Base-by-base conservation (phyloP, 495 filamentous ascomycete genomes). In the Penicillium silybi region DNA sequence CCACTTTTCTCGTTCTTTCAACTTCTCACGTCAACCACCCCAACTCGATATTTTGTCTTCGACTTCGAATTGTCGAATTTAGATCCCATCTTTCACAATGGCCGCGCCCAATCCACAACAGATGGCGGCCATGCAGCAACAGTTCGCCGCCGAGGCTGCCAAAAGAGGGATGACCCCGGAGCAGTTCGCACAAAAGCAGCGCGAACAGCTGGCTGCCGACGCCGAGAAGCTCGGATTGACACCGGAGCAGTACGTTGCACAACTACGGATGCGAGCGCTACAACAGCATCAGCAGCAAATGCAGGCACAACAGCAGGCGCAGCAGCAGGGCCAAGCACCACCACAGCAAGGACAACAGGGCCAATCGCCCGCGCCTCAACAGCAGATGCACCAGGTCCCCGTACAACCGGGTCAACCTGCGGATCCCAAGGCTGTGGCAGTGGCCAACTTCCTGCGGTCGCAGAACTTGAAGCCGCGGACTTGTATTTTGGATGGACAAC, bases 401-500 rank as follows among this genome's bases (percentile, higher is more conserved):
- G 75, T 81, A n/a, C 75, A 73, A 44, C 88, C 89, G 0, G 86
- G 86, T 4, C 72, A 72, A 22, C 89, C 91, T 6, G 86, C 89
- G 15, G 88, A 92, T 53, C 92, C 93, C 32, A 85, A 90, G 61
- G 92, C 91, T 4, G 62, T 97, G 18, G 90, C 91, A 16, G 82
- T 99, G 20, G 95, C 95, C 57, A 86, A 90, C 61, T 99, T 92
- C 74, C 75, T 99, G 46, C 81, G 84, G 54, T 72, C 80, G 45
- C 92, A 97, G 71, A 79, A 89, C 57, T 75, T 99, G 56, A 99
- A 99, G 80, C 76, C 83, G 39, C 80, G 95, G 56, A 96, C 93
- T 23, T 90, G 87, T 72, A 95, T 99, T 51, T 77, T 96, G 57
- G 91, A 97, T 60, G 95, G 93, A 54, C 92, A 97, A 75, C 80